phyloP scores from a whole-genome alignment of 768 basidiomycete species.

The Mycena chlorophos region DNA sequence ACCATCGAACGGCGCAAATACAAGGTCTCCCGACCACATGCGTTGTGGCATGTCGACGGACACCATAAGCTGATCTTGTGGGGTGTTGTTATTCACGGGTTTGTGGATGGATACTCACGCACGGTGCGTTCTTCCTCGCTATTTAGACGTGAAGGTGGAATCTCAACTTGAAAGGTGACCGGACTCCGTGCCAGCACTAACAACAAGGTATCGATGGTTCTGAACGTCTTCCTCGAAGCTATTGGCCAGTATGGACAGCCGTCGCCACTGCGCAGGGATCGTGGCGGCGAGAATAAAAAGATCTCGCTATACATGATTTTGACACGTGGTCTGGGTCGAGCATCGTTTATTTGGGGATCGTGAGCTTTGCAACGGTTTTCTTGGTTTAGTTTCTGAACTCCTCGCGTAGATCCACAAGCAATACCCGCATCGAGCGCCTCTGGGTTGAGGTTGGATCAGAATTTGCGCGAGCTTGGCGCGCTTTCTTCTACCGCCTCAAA shows the following conservation, averaged over 20 bases:
- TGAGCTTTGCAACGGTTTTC: neutral
- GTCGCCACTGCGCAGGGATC: slow-evolving; percentile 25
- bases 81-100: slow-evolving; percentile 30
- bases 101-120: slow-evolving; percentile 32
- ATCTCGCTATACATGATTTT: slow-evolving; percentile 30
- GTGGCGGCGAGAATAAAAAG: slow-evolving; percentile 29
- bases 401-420: slow-evolving; percentile 30
- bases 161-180: slow-evolving; percentile 9
- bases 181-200: slow-evolving; percentile 14
- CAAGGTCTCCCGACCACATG: slow-evolving; percentile 18
- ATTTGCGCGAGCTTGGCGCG: slow-evolving; percentile 37
- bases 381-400: neutral
- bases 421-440: slow-evolving; percentile 39
- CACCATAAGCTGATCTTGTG: slow-evolving; percentile 32
- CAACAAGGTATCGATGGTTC: slow-evolving; percentile 8
- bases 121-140: neutral
- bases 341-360: slow-evolving; percentile 15
- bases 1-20: slow-evolving; percentile 14
- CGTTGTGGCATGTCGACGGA: slow-evolving; percentile 28
- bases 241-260: slow-evolving; percentile 8
- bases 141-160: neutral
- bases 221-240: slow-evolving; percentile 10
- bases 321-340: slow-evolving; percentile 23
- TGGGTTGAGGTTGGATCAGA: slow-evolving; percentile 42
- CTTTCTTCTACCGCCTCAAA: slow-evolving; percentile 38